Evolutionary conservation across 2,329 filamentous ascomycete species (phyloP), one percentile per base, ranked within the genome.

Genomic region (Neocatenulostroma microsporum): DNA sequence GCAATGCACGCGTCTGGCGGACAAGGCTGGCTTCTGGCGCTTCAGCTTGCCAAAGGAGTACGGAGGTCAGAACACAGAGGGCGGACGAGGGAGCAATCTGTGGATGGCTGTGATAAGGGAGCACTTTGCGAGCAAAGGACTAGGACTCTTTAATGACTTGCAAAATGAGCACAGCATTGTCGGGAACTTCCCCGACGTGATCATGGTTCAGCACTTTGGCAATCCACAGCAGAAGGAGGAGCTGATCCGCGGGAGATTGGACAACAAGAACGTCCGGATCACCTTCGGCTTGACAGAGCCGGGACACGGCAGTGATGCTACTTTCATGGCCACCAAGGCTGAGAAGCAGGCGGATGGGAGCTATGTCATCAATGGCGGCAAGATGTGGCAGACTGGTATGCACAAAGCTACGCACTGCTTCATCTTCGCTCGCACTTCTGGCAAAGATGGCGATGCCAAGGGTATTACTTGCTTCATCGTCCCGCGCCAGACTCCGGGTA

Each of bases 361-460:
- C 5, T 78, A 67, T 61, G 31, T 70, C 46, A 68, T 80, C 47
- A 72, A 70, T 30, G 76, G 76, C 3, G 63, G 61, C 31, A 80
- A 81, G 61, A 76, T 73, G 57, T 81, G 76, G 76, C 76, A 80
- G 62, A 78, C 73, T 2, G 75, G 75, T 3, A 75, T 76, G 57
- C 75, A 80, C 49, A 61, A 62, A 40, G 75, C 74, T 14, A 79
- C 75, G 2, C 75, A 80, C 55, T 74, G 74, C 50, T 68, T 79
- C 20, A 60, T 79, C 25, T 80, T 80, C 47, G 76, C 76, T 12
- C 63, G 76, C 7, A 79, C 75, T 0, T 65, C 65, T 11, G 73
- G 73, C 3, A 61, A 64, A 32, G 53, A 68, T 14, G 76, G 76
- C 1, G 64, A 69, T 4, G 62, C 70, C 0, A 64, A 61, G 37